A percentile compares a stretch with the other conserved stretches of the same genome.
phyloP scores from a whole-genome alignment of 441 rosid species.

The Populus hybrid region DNA sequence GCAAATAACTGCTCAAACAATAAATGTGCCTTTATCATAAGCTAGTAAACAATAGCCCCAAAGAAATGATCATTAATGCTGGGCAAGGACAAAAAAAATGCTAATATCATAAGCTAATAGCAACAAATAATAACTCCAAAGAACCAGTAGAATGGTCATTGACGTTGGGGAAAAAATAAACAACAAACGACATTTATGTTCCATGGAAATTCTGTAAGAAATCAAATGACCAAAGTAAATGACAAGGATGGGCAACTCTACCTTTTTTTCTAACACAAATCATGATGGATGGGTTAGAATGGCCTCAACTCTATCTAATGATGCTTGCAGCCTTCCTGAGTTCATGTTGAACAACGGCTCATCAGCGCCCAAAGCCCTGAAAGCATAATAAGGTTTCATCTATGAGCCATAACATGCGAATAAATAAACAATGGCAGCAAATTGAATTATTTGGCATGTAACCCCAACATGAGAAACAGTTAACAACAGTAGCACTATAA shows the following conservation, averaged over 20 bases:
- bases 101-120: no score
- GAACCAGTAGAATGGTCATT: background rate
- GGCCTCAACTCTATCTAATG: conserved; percentile 84
- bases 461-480: no score
- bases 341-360: conserved; percentile 86
- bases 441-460: background rate
- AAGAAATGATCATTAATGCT: no score
- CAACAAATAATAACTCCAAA: background rate
- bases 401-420: conserved; percentile 10
- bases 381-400: conserved; percentile 21
- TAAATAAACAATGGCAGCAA: background rate
- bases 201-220: background rate
- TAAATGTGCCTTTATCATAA: background rate
- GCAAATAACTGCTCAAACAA: background rate
- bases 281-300: conserved; percentile 53
- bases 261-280: conserved; percentile 1
- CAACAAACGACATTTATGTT: background rate
- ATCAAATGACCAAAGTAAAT: background rate
- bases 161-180: background rate
- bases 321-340: conserved; percentile 77
- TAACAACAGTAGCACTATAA: background rate
- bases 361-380: conserved; percentile 75
- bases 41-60: no score
- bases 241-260: background rate
- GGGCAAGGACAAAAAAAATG: no score